These are phyloP conservation scores for Wickerhamomyces bisporus DNA, from an alignment of 805 yeast species.

Conservation along the genomic window DNA sequence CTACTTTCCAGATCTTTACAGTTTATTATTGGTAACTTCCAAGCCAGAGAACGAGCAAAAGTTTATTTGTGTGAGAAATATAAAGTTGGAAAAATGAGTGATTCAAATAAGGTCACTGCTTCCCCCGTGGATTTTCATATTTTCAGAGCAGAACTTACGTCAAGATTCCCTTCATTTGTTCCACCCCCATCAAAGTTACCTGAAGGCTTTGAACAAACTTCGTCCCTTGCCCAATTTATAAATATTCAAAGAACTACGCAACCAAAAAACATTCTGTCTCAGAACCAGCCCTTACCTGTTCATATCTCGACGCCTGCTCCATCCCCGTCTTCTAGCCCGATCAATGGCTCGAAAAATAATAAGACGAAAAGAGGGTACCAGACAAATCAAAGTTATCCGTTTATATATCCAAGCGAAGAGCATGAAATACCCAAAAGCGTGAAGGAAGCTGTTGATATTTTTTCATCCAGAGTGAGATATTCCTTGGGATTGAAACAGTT, in stretches of 20 bases:
- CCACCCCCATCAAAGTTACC: slow-evolving; percentile 49
- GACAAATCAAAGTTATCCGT: slow-evolving; percentile 62
- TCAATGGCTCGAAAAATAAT: slow-evolving; percentile 24
- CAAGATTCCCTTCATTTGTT: slow-evolving; percentile 68
- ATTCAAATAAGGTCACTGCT: slow-evolving; percentile 39
- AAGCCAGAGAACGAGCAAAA: slow-evolving; percentile 38
- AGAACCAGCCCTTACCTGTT: slow-evolving; percentile 44
- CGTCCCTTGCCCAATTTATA: slow-evolving; percentile 54
- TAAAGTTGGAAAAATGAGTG: slow-evolving; percentile 24
- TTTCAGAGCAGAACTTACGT: slow-evolving; percentile 65
- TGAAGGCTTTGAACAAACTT: slow-evolving; percentile 39
- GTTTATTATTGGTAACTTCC: slow-evolving; percentile 58
- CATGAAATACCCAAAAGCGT: slow-evolving; percentile 64
- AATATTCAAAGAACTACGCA: slow-evolving; percentile 47
- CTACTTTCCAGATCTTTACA: slow-evolving; percentile 49
- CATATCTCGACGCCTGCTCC: slow-evolving; percentile 88
- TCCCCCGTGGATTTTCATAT: slow-evolving; percentile 85
- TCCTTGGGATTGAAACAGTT: slow-evolving; percentile 67
- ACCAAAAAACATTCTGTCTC: slow-evolving; percentile 27
- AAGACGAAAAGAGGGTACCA: slow-evolving; percentile 54
- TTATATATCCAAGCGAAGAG: slow-evolving; percentile 50
- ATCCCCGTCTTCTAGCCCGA: slow-evolving; percentile 64
- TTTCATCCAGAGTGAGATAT: slow-evolving; percentile 55
- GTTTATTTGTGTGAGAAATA: slow-evolving; percentile 39
- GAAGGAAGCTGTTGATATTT: slow-evolving; percentile 69